A percentile compares a stretch with the other conserved stretches of the same genome.
These are phyloP conservation scores for Sequoiadendron giganteum DNA, from an alignment of 75 land plant genomes.

Conservation along the genomic window DNA sequence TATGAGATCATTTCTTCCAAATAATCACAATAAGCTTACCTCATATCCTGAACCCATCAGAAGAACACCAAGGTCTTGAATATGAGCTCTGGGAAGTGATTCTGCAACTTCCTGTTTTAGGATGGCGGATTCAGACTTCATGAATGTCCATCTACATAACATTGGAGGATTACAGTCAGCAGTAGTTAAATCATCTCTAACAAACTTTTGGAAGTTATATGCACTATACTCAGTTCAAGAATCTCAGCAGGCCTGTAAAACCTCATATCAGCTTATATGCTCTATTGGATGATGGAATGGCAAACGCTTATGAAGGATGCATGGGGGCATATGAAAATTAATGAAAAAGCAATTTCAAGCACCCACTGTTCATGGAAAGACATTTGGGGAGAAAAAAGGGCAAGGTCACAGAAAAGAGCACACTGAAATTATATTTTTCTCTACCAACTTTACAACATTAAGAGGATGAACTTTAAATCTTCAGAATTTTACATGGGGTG, in stretches of 20 bases:
- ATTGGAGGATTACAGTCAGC: neutral
- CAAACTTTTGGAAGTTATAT: neutral
- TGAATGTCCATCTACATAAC: constrained; percentile 76
- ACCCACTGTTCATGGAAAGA: neutral
- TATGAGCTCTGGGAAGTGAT: constrained; percentile 61
- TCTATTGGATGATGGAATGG: neutral
- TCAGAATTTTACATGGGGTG: neutral
- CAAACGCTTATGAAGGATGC: neutral
- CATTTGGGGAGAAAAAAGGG: neutral
- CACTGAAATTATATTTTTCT: neutral
- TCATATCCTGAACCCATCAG: constrained; percentile 85
- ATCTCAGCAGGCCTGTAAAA: neutral
- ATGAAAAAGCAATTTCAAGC: neutral
- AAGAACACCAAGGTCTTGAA: constrained; percentile 75
- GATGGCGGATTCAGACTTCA: constrained; percentile 58
- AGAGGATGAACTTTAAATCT: neutral
- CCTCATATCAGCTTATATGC: neutral
- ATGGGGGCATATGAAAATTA: neutral
- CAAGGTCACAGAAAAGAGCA: neutral
- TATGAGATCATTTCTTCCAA: neutral
- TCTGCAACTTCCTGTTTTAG: constrained; percentile 70
- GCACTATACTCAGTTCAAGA: neutral
- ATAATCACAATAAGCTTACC: constrained; percentile 36
- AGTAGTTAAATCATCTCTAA: neutral
- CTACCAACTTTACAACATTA: neutral